phyloP scores from a whole-genome alignment of 2,329 filamentous ascomycete genomes.

The Cladosporium sp. region DNA sequence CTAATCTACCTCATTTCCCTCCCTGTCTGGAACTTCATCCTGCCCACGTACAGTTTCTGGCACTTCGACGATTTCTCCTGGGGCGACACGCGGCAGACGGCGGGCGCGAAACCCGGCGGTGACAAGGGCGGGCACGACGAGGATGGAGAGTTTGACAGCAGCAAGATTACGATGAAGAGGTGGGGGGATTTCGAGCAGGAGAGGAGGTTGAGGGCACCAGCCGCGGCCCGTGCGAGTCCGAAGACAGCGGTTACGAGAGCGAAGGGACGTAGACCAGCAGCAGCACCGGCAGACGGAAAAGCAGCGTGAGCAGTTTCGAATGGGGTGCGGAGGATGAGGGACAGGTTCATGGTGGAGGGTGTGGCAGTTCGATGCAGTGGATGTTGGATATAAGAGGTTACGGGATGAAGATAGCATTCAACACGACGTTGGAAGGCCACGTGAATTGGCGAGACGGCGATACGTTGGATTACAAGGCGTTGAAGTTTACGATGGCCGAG shows the following conservation, averaged over 20 bases:
- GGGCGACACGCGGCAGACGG: slow-evolving; percentile 96
- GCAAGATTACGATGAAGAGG: slow-evolving; percentile 98
- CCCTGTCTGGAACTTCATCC: slow-evolving; percentile 94
- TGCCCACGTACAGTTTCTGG: slow-evolving; percentile 94
- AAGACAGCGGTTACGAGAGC: background rate
- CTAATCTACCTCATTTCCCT: slow-evolving; percentile 87
- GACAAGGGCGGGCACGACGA: slow-evolving; percentile 56
- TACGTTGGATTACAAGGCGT: background rate
- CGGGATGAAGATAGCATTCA: background rate
- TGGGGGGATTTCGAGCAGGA: slow-evolving; percentile 92
- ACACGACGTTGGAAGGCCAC: background rate
- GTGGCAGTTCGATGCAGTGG: background rate
- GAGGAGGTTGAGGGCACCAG: slow-evolving; percentile 21
- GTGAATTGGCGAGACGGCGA: background rate
- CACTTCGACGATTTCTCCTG: slow-evolving; percentile 99
- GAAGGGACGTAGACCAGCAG: background rate
- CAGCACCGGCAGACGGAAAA: background rate
- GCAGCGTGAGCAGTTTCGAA: background rate
- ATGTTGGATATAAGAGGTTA: background rate
- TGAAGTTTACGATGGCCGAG: background rate
- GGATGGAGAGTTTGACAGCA: slow-evolving; percentile 95
- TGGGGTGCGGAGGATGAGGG: background rate
- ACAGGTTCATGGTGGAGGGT: background rate
- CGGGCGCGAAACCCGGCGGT: slow-evolving; percentile 79
- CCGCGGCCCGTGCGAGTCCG: slow-evolving; percentile 6